A percentile compares a stretch with the other conserved stretches of the same genome.
These are phyloP conservation scores for Dryas integrifolia DNA, from an alignment of 331 rosid species.

Conservation along the genomic window DNA sequence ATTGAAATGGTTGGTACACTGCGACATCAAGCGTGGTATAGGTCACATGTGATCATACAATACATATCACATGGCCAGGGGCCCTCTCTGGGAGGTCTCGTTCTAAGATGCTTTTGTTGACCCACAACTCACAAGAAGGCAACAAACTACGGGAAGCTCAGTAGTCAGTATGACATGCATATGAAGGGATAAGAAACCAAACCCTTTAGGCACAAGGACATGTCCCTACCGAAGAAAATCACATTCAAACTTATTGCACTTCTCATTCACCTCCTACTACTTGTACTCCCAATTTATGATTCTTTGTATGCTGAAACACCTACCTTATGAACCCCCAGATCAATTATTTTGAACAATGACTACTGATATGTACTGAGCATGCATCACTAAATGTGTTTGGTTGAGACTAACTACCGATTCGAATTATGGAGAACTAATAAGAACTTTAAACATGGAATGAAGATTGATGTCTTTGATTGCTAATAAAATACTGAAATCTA, in stretches of 20 bases:
- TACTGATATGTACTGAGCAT: neutral
- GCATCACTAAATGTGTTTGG: neutral
- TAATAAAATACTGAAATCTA: conserved; percentile 2
- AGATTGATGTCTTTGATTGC: neutral
- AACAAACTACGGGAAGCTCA: neutral
- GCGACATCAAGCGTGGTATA: conserved; percentile 30
- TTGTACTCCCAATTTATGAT: conserved; percentile 16
- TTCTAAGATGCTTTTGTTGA: conserved; percentile 17
- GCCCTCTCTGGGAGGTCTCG: conserved; percentile 5
- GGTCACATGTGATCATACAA: conserved; percentile 15
- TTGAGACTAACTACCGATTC: neutral
- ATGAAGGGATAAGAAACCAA: conserved; percentile 11
- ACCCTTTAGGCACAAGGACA: conserved; percentile 1
- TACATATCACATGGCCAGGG: conserved; percentile 32
- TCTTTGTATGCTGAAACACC: too few species aligned
- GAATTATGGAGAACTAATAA: neutral
- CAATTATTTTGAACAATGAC: neutral
- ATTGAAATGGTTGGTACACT: conserved; percentile 24
- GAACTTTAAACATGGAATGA: neutral
- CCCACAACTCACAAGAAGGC: conserved; percentile 19
- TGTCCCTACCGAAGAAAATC: conserved; percentile 1
- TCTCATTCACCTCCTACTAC: neutral
- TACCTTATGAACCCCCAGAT: too few species aligned
- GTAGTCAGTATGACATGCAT: neutral
- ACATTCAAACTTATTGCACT: conserved; percentile 13